Percentiles rank a stretch among this genome's conserved stretches.
Evolutionary conservation across 495 filamentous ascomycete genomes (phyloP).

Genomic region (Podospora sp.): DNA sequence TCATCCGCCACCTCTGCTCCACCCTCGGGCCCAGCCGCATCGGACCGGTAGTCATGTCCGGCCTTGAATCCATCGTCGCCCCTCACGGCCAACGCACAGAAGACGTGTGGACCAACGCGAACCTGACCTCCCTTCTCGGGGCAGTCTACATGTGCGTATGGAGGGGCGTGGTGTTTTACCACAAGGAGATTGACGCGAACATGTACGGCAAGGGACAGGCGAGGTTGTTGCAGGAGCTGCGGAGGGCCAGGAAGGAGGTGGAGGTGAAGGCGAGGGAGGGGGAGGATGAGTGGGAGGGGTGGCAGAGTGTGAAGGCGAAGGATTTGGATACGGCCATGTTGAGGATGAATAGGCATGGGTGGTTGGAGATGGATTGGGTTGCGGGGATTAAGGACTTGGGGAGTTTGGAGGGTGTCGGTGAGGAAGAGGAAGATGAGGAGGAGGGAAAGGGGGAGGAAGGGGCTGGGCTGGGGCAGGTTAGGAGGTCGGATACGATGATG

Average conservation of each 20-base stretch:
- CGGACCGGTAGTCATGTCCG: constrained; percentile 48
- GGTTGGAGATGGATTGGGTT: constrained; percentile 73
- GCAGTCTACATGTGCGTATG: constrained; percentile 68
- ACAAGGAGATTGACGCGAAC: constrained; percentile 40
- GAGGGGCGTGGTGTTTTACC: constrained; percentile 43
- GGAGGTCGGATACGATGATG: constrained; percentile 75
- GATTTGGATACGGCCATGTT: constrained; percentile 64
- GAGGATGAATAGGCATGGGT: constrained; percentile 58
- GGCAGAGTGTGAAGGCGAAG: constrained; percentile 43
- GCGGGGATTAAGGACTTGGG: constrained; percentile 46
- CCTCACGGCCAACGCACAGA: constrained; percentile 40
- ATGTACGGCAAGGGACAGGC: constrained; percentile 44
- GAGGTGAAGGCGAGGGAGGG: constrained; percentile 42
- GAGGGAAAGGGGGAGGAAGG: constrained; percentile 29
- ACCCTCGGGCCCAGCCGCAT: constrained; percentile 39
- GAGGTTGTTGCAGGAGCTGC: constrained; percentile 42
- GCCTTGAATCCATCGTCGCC: constrained; percentile 45
- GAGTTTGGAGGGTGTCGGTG: constrained; percentile 22
- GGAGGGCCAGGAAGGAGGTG: constrained; percentile 38
- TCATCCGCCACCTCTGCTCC: constrained; percentile 64
- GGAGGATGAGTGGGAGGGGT: constrained; percentile 47
- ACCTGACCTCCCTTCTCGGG: constrained; percentile 60
- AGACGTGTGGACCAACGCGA: constrained; percentile 56
- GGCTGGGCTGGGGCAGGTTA: constrained; percentile 37
- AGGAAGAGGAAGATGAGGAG: constrained; percentile 26